phyloP scores from a whole-genome alignment of 257 asterid species.

The Voacanga thouarsii region DNA sequence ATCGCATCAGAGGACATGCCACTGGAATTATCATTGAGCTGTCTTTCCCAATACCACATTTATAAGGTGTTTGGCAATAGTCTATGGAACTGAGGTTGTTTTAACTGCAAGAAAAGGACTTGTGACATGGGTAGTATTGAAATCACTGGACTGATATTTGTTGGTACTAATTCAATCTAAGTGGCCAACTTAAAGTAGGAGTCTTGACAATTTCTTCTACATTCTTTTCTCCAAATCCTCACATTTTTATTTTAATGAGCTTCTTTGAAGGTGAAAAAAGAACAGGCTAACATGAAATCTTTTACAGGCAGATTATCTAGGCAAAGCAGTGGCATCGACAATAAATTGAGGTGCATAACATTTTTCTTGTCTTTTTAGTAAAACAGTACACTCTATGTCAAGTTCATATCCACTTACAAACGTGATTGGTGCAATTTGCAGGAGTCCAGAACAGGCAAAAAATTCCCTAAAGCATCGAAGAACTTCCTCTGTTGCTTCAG shows the following conservation, averaged over 20 bases:
- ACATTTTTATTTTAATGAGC: background rate
- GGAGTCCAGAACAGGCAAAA: slow-evolving; percentile 55
- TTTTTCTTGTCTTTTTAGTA: slow-evolving; percentile 1
- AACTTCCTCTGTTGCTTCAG: slow-evolving; percentile 78
- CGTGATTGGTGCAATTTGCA: slow-evolving; percentile 20
- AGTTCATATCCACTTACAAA: slow-evolving; percentile 19
- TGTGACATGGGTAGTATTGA: background rate
- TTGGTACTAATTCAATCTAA: background rate
- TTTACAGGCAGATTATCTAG: slow-evolving; percentile 47
- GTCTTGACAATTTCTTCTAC: background rate
- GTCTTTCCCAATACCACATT: background rate
- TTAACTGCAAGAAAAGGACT: background rate
- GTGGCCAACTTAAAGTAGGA: slow-evolving; percentile 4
- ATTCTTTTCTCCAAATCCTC: background rate
- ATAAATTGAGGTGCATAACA: slow-evolving; percentile 41
- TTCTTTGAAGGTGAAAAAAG: background rate
- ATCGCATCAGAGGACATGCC: background rate
- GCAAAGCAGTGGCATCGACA: slow-evolving; percentile 54
- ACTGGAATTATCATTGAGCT: background rate
- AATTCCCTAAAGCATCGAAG: slow-evolving; percentile 58
- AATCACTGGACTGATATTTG: background rate
- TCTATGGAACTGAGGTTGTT: background rate
- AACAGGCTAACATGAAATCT: background rate
- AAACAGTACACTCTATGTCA: background rate
- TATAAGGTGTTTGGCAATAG: background rate